phyloP scores from a whole-genome alignment of 768 basidiomycete genomes.

The Russula griseocarnosa region DNA sequence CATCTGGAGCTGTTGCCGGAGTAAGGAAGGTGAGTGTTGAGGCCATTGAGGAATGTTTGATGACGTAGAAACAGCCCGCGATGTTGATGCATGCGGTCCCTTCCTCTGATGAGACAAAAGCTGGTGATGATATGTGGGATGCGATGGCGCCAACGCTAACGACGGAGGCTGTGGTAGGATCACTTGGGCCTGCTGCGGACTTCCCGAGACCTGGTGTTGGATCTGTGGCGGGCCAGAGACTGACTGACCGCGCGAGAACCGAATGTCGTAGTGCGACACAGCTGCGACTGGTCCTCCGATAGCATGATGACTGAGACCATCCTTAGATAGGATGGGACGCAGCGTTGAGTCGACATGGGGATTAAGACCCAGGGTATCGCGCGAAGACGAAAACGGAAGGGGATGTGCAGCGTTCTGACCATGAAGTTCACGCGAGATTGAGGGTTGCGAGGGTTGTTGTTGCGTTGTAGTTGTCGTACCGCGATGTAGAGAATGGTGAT shows the following conservation, averaged over 20 bases:
- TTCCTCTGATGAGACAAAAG: not conserved
- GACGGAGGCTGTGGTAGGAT: not conserved
- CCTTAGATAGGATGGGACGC: not conserved
- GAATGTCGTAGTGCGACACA: not conserved
- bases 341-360: slow-evolving; percentile 13
- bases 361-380: not conserved
- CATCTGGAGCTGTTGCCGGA: not conserved
- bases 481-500: not conserved
- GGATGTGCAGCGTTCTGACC: not conserved
- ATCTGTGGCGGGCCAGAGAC: not conserved
- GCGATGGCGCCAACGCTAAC: not conserved
- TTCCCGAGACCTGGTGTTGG: not conserved
- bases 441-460: not conserved
- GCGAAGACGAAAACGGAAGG: not conserved
- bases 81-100: not conserved
- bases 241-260: not conserved
- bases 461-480: not conserved
- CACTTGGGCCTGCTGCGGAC: not conserved
- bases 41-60: not conserved
- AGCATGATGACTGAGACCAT: not conserved
- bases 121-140: not conserved
- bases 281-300: not conserved
- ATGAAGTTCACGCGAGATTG: not conserved
- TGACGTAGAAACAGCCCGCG: not conserved
- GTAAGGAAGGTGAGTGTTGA: not conserved